Base-by-base conservation (phyloP, 331 rosid genomes). In the Telfairia occidentalis region DNA sequence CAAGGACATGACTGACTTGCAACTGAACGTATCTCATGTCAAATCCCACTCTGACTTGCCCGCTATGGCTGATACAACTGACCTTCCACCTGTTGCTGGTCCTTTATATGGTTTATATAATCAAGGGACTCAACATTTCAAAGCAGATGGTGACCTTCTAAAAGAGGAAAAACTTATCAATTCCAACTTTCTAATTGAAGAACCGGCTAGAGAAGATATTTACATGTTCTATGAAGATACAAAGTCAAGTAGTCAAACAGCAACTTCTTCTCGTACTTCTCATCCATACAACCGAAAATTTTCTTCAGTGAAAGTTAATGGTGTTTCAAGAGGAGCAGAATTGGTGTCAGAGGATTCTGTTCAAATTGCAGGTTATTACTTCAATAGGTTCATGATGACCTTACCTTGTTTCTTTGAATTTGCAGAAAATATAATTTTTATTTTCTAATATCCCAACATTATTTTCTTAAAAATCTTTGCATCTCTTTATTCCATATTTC, bases 161-260 rank as follows among this genome's bases (percentile, higher is more conserved):
- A 78, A 77, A 74, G 81, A 70, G 63, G 84, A 32, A 32, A 58
- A 79, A 77, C 15, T 82, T 38, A 74, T 82, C 59, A 87, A 73
- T 60, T 73, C 42, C 32, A 55, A 63, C 72, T 53, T 67, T 57
- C 48, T 83, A 65, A 54, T 74, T 77, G 87, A 84, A 64, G 96
- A 86, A 81, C 75, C 89, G 3, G 86, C 15, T 1, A 92, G 96
- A 80, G 84, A 92, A 70, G 96, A 87, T 81, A 87, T 95, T 77
- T 84, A 95, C 88, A 85, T 83, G 89, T 90, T 95, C 80, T 95
- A 88, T 76, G 84, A 87, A 78, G 83, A 83, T 72, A 66, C 73
- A 54, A 84, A 86, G 26, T 28, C 83, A 43, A 80, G 83, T 57
- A 78, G 83, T 85, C 40, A 82, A 45, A 79, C 80, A 61, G 58